Conservation (phyloP, 345 rosid species). For the Angophora floribunda region DNA sequence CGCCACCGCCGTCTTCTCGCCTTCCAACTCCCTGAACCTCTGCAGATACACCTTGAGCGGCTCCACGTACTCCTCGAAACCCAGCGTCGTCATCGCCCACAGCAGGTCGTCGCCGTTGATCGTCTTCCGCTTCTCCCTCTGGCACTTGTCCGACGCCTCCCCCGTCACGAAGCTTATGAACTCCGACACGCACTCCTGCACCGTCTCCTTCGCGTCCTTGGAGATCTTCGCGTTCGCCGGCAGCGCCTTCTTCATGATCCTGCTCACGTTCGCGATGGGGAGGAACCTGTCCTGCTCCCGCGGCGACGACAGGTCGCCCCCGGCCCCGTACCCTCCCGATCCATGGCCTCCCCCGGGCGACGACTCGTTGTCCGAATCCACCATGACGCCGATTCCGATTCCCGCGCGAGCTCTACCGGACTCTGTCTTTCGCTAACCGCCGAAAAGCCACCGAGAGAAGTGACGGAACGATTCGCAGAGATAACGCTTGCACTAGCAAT, state of each 20-base stretch:
- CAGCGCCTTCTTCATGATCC: conserved; percentile 70
- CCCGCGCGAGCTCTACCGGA: neutral
- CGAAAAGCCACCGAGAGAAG: neutral
- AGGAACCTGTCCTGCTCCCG: conserved; percentile 65
- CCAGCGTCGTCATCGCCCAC: conserved; percentile 67
- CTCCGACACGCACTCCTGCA: conserved; percentile 79
- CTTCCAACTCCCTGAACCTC: conserved; percentile 67
- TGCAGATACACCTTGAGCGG: conserved; percentile 63
- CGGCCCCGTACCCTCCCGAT: conserved; percentile 18
- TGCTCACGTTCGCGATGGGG: conserved; percentile 71
- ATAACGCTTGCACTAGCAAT: neutral
- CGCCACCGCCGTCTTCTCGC: conserved; percentile 28
- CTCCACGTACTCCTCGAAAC: conserved; percentile 70
- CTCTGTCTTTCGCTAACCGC: neutral
- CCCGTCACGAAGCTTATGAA: conserved; percentile 75
- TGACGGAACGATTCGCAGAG: neutral
- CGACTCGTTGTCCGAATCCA: conserved; percentile 66
- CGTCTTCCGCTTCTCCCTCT: conserved; percentile 71
- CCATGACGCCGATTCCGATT: conserved; percentile 14
- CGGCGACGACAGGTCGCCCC: conserved; percentile 20
- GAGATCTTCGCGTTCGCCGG: conserved; percentile 77
- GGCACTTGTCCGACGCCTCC: conserved; percentile 78
- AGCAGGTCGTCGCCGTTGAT: conserved; percentile 61
- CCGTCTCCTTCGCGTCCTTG: conserved; percentile 71
- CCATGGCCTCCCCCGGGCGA: conserved; percentile 26